Conservation (phyloP, 352 stramenopile species). For the Phytopythium chamaehyphon region DNA sequence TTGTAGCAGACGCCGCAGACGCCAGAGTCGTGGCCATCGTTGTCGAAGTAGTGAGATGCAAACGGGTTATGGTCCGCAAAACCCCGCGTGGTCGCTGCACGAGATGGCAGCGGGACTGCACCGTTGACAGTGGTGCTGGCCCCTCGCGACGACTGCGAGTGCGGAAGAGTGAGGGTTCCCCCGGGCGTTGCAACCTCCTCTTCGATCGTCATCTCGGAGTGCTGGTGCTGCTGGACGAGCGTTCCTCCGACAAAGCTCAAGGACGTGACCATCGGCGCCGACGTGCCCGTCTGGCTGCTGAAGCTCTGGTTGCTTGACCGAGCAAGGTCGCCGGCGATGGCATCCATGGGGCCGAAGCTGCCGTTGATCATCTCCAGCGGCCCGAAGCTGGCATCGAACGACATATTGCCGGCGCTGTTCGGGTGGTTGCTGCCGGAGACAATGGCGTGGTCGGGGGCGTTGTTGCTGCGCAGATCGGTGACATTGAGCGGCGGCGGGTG, state of each 20-base stretch:
- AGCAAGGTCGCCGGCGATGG: slow-evolving; percentile 29
- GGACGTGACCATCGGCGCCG: slow-evolving; percentile 26
- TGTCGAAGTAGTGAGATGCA: slow-evolving; percentile 34
- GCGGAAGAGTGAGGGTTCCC: background rate
- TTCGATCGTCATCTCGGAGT: background rate
- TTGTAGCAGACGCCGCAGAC: slow-evolving; percentile 83
- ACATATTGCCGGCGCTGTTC: slow-evolving; percentile 1
- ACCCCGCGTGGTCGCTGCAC: background rate
- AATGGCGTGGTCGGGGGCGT: slow-evolving; percentile 1
- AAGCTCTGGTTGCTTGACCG: slow-evolving; percentile 16
- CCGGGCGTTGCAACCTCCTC: slow-evolving; percentile 4
- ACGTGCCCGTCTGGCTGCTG: slow-evolving; percentile 14
- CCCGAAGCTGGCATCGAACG: slow-evolving; percentile 6
- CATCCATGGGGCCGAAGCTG: slow-evolving; percentile 8
- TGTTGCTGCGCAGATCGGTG: background rate
- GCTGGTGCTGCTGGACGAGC: slow-evolving; percentile 27
- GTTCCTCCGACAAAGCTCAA: slow-evolving; percentile 35
- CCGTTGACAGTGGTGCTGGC: background rate
- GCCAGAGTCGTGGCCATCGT: slow-evolving; percentile 40
- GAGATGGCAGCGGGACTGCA: background rate
- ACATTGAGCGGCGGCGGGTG: slow-evolving; percentile 27
- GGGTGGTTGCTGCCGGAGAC: background rate
- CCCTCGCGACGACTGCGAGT: background rate
- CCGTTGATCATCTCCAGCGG: slow-evolving; percentile 24
- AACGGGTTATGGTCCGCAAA: slow-evolving; percentile 18